Percentiles rank a stretch among this genome's conserved stretches.
Conservation (phyloP, 257 asterid species). For the Leptodermis oblonga region DNA sequence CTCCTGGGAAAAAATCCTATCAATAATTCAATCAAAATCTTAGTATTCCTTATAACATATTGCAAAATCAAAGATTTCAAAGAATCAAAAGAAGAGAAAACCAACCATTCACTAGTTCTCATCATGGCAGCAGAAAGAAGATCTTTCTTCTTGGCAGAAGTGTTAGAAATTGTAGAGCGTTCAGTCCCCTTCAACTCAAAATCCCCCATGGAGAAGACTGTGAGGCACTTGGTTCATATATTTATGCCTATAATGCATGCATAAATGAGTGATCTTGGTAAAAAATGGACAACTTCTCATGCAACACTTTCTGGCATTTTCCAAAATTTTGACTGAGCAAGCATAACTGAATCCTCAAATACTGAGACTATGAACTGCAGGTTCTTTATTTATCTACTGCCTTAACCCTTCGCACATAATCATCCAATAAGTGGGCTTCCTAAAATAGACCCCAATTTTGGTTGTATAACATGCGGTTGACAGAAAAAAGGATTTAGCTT, state of each 20-base stretch:
- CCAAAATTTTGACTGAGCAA: not conserved
- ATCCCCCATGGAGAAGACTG: slow-evolving; percentile 21
- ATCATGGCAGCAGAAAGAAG: slow-evolving; percentile 68
- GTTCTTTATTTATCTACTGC: slow-evolving; percentile 8
- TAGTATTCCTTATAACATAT: not conserved
- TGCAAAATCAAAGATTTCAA: not conserved
- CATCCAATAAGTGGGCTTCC: slow-evolving; percentile 22
- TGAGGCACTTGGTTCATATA: not conserved
- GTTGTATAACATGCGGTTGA: not conserved
- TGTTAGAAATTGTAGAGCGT: slow-evolving; percentile 21
- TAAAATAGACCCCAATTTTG: slow-evolving; percentile 17
- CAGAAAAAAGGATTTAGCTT: slow-evolving; percentile 22
- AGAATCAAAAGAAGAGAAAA: not conserved
- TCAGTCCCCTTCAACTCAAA: slow-evolving; percentile 27
- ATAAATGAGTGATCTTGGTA: slow-evolving; percentile 1
- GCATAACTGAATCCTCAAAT: slow-evolving; percentile 1
- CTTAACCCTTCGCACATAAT: slow-evolving; percentile 15
- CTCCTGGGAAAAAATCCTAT: slow-evolving; percentile 89
- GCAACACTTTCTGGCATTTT: slow-evolving; percentile 11
- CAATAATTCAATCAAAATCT: slow-evolving; percentile 9
- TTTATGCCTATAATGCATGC: slow-evolving; percentile 3
- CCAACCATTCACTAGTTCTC: slow-evolving; percentile 86
- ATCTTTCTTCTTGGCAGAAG: slow-evolving; percentile 60
- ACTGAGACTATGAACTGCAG: not conserved
- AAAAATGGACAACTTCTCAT: slow-evolving; percentile 19